A percentile compares a stretch with the other conserved stretches of the same genome.
Conservation (phyloP, 2,329 filamentous ascomycete species). For the Hypoxylon sp. region DNA sequence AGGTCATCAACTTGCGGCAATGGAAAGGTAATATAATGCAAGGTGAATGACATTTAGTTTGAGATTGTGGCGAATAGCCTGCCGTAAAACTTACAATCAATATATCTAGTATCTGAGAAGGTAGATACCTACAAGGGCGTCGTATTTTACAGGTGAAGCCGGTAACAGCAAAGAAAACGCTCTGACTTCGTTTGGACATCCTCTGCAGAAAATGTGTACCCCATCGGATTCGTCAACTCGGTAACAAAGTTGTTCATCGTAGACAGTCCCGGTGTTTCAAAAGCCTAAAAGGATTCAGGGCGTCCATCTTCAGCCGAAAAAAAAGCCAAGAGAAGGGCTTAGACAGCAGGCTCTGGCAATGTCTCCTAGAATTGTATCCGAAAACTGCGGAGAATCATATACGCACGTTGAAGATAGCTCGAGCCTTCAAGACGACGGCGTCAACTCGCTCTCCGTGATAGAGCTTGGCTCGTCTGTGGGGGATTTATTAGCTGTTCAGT, state of each 20-base stretch:
- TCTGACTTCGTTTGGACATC: neutral
- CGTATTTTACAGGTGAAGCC: neutral
- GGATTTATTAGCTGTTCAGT: constrained; percentile 11
- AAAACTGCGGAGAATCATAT: constrained; percentile 12
- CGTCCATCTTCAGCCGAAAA: neutral
- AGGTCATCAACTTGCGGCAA: no score
- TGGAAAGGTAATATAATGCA: no score
- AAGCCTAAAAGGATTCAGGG: neutral
- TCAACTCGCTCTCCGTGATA: constrained; percentile 16
- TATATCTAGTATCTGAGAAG: no score
- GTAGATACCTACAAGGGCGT: constrained; percentile 1
- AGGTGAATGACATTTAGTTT: no score
- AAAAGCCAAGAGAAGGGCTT: neutral
- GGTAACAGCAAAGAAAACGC: neutral
- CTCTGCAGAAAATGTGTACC: neutral
- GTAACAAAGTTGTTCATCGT: constrained; percentile 14
- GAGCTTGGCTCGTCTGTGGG: constrained; percentile 13
- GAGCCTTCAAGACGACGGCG: constrained; percentile 8
- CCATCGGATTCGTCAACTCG: neutral
- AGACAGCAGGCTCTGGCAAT: constrained; percentile 3
- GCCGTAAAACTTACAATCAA: no score
- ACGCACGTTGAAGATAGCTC: constrained; percentile 4
- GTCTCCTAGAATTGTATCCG: constrained; percentile 11
- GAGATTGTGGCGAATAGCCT: no score
- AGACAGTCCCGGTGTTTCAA: constrained; percentile 3